A percentile compares a stretch with the other conserved stretches of the same genome.
Evolutionary conservation across 768 basidiomycete genomes (phyloP).

Genomic region (Suillus brevipes): DNA sequence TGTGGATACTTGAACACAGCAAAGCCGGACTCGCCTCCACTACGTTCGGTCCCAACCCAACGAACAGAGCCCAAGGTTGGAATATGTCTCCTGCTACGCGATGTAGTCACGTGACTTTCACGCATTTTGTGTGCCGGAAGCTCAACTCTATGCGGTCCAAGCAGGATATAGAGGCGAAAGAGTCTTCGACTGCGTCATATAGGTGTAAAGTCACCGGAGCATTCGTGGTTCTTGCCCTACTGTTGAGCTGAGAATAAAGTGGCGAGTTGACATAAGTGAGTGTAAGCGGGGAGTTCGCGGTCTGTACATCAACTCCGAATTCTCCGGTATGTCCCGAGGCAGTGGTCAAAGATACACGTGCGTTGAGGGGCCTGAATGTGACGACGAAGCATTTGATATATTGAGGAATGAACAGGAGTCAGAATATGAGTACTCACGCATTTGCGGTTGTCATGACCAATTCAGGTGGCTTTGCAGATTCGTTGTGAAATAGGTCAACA

Average conservation of each 20-base stretch:
- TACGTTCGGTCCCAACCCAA: neutral
- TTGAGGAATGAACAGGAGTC: neutral
- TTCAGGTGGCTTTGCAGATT: neutral
- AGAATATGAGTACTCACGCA: neutral
- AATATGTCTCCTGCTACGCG: neutral
- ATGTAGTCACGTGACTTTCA: neutral
- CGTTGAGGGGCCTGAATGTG: conserved; percentile 18
- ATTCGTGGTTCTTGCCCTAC: conserved; percentile 36
- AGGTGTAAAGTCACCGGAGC: conserved; percentile 34
- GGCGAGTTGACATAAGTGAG: conserved; percentile 36
- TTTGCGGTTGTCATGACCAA: neutral
- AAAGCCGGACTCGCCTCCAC: neutral
- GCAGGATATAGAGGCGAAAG: conserved; percentile 30
- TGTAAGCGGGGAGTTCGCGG: conserved; percentile 35
- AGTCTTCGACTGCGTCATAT: conserved; percentile 41
- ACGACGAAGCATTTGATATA: neutral
- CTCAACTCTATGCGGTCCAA: conserved; percentile 2
- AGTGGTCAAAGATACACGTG: conserved; percentile 15
- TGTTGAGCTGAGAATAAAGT: conserved; percentile 31
- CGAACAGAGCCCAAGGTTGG: conserved; percentile 7
- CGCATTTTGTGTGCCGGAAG: conserved; percentile 7
- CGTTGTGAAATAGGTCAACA: conserved; percentile 21
- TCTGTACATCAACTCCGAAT: conserved; percentile 33
- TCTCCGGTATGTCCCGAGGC: conserved; percentile 22
- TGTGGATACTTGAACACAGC: conserved; percentile 2